Conservation (phyloP, 2,329 filamentous ascomycete species). For the Pyricularia pennisetigena region DNA sequence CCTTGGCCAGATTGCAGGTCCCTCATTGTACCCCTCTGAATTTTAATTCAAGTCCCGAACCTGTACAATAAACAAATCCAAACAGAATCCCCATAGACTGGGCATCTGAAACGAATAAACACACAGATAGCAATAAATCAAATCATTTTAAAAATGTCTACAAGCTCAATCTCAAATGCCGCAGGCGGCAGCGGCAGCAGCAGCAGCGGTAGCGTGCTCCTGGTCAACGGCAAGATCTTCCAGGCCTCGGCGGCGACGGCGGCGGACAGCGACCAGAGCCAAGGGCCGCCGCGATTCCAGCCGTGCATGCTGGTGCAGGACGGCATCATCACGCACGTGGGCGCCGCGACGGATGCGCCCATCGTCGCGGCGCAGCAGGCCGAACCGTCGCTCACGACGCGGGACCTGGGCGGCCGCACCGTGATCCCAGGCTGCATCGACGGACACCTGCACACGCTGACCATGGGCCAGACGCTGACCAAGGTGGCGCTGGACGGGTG, state of each 20-base stretch:
- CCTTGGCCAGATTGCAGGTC: neutral
- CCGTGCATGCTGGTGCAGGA: conserved; percentile 25
- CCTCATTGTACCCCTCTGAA: neutral
- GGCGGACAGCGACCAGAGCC: conserved; percentile 9
- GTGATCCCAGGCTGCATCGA: conserved; percentile 47
- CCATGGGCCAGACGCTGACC: conserved; percentile 42
- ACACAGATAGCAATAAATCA: neutral
- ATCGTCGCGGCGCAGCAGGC: conserved; percentile 18
- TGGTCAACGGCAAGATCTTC: conserved; percentile 38
- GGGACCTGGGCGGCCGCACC: conserved; percentile 26
- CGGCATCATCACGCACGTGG: conserved; percentile 25
- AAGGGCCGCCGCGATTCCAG: conserved; percentile 22
- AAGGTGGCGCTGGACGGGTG: conserved; percentile 38
- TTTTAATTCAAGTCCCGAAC: neutral
- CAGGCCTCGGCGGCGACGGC: neutral
- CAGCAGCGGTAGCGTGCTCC: neutral
- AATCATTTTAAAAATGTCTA: neutral
- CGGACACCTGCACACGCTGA: conserved; percentile 46
- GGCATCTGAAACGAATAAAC: neutral
- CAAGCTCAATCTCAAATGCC: neutral
- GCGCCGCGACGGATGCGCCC: conserved; percentile 19
- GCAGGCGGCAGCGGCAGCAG: neutral
- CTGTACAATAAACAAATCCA: neutral
- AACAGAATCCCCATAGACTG: neutral
- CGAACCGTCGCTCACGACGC: conserved; percentile 11